Conservation (phyloP, 495 filamentous ascomycete genomes). For the Talaromyces trachyspermus region DNA sequence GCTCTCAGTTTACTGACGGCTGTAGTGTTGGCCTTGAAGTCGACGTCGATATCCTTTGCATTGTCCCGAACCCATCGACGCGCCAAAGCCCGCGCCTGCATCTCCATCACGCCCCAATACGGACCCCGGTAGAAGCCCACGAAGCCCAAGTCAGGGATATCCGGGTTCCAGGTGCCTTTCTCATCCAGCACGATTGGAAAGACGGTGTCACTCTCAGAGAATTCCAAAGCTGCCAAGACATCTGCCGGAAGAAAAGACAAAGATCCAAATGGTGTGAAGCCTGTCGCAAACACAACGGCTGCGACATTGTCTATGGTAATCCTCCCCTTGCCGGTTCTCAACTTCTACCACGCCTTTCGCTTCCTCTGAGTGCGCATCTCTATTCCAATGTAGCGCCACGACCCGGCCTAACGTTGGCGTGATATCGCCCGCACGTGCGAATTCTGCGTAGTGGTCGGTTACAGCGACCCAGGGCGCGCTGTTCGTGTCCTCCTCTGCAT, state of each 20-base stretch:
- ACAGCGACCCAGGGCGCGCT: conserved; percentile 60
- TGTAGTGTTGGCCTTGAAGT: conserved; percentile 8
- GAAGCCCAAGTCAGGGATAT: conserved; percentile 62
- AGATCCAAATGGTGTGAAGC: conserved; percentile 56
- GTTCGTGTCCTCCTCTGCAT: conserved; percentile 20
- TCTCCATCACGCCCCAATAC: conserved; percentile 82
- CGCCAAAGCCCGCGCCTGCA: conserved; percentile 67
- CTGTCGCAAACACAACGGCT: conserved; percentile 67
- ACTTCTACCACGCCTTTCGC: conserved; percentile 21
- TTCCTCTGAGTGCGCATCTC: conserved; percentile 18
- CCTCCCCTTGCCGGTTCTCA: conserved; percentile 15
- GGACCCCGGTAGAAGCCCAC: conserved; percentile 82
- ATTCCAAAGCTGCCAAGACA: conserved; percentile 48
- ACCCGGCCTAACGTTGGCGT: conserved; percentile 27
- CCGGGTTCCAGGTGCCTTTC: conserved; percentile 52
- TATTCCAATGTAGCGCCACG: conserved; percentile 15
- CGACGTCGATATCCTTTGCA: conserved; percentile 7
- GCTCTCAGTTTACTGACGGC: conserved; percentile 17
- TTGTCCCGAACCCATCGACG: conserved; percentile 24
- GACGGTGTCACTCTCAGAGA: conserved; percentile 45
- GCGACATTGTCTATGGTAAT: conserved; percentile 47
- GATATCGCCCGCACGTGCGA: conserved; percentile 60
- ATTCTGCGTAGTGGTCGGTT: conserved; percentile 62
- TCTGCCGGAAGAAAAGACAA: conserved; percentile 52
- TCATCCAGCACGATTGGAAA: conserved; percentile 65